Evolutionary conservation across 148 eudicot species (phyloP).

Genomic region (Drosera capensis): DNA sequence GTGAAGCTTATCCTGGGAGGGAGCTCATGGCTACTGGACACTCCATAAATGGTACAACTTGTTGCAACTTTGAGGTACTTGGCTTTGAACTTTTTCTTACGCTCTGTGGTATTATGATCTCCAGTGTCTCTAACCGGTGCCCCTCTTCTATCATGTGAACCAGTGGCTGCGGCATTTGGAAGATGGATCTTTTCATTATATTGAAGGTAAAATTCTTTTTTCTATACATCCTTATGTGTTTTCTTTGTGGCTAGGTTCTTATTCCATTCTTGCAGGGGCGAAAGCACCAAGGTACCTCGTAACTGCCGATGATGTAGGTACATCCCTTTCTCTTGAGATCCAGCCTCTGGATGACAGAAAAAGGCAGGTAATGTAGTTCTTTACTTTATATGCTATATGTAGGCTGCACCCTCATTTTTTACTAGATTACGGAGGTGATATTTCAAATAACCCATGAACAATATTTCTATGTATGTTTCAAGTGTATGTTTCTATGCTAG

Average conservation of each 20-base stretch:
- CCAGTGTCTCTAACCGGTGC: background rate
- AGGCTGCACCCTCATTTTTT: background rate
- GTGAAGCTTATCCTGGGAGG: conserved; percentile 84
- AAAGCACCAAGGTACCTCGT: conserved; percentile 80
- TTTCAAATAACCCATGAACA: background rate
- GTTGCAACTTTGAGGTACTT: conserved; percentile 89
- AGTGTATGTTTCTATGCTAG: no score
- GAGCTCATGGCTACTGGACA: conserved; percentile 69
- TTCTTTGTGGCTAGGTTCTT: conserved; percentile 4
- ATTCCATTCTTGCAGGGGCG: conserved; percentile 44
- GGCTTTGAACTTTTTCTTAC: conserved; percentile 5
- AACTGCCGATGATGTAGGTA: conserved; percentile 83
- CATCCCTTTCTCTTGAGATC: conserved; percentile 77
- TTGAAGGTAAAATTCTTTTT: conserved; percentile 45
- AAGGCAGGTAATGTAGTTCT: conserved; percentile 49
- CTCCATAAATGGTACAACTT: conserved; percentile 81
- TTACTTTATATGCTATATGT: background rate
- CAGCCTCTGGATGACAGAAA: conserved; percentile 87
- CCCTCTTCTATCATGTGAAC: conserved; percentile 10
- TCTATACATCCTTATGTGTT: background rate
- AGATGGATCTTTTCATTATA: conserved; percentile 87
- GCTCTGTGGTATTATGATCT: background rate
- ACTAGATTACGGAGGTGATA: background rate
- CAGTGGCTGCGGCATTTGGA: conserved; percentile 97
- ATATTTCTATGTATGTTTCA: no score